Base-by-base conservation (phyloP, 2,329 filamentous ascomycete species). In the Aspergillus cejpii region DNA sequence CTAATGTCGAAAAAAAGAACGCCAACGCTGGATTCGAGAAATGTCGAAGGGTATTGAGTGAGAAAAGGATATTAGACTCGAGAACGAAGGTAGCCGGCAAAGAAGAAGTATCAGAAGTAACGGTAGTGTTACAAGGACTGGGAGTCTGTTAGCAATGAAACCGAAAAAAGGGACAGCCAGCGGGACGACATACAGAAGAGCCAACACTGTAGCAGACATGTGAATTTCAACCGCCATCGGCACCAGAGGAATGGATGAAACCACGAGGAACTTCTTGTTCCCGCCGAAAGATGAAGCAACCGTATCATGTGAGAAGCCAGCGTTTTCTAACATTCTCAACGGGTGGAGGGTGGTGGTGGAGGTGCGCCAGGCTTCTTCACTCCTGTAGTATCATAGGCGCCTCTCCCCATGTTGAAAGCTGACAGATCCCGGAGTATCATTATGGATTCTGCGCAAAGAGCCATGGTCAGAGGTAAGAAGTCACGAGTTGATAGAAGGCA, bases 341-440 rank as follows among this genome's bases (percentile, higher is more conserved):
- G 41, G 17, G 41, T 51, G 36, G 41, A 51, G 28, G 70, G 69
- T 36, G 68, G 69, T 50, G 71, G 72, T 55, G 71, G 70, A 45
- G 67, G 65, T 50, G 60, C 62, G 36, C 62, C 62, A 34, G 71
- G 73, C 60, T 74, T 74, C 52, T 72, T 71, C 17, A 74, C 70
- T 21, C 73, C 73, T 5, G 73, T 75, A 31, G 73, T 75, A 52
- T 75, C 73, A 50, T 75, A 75, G 46, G 70, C 72, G 45, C 73
- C 73, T 51, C 73, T 69, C 48, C 72, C 73, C 71, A 74, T 74
- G 59, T 74, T 73, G 60, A 60, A 66, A 40, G 65, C 62, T 42
- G 64, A 67, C 29, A 63, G 56, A 48, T 65, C 67, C 55, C 66
- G 62, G 39, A 64, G 57, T 50, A 70, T 68, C 68, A 71, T 71